These are phyloP conservation scores for Glycine soja DNA, from an alignment of 306 rosid genomes.

Conservation along the genomic window DNA sequence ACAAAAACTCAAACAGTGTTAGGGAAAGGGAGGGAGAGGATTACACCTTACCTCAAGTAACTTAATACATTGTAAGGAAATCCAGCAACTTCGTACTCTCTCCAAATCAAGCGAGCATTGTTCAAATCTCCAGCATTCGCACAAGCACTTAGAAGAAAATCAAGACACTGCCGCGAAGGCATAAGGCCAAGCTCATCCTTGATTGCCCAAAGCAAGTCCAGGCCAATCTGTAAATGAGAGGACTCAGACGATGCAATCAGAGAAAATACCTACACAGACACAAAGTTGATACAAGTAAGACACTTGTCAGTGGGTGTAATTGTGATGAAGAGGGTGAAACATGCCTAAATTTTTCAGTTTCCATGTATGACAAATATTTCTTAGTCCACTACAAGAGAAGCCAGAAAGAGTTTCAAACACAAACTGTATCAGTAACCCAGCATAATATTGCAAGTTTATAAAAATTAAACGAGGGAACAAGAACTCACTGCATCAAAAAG, in stretches of 20 bases:
- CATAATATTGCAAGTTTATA: constrained; percentile 4
- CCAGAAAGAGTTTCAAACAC: too few relatives aligned
- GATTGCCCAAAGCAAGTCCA: constrained; percentile 69
- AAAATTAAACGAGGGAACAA: constrained; percentile 32
- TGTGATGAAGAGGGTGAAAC: constrained; percentile 3
- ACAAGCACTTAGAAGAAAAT: constrained; percentile 91
- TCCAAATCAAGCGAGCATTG: constrained; percentile 70
- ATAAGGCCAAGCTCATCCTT: constrained; percentile 69
- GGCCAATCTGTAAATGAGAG: constrained; percentile 64
- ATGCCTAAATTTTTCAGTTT: too few relatives aligned
- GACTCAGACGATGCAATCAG: constrained; percentile 59
- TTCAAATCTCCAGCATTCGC: constrained; percentile 70
- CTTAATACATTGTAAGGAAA: constrained; percentile 72
- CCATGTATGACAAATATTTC: too few relatives aligned
- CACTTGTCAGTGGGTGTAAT: constrained; percentile 19
- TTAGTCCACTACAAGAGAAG: too few relatives aligned
- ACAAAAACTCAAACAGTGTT: background rate
- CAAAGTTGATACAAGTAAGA: constrained; percentile 37
- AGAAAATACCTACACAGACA: constrained; percentile 64
- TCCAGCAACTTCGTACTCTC: constrained; percentile 75
- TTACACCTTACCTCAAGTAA: constrained; percentile 64
- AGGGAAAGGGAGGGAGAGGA: background rate
- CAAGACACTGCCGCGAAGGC: constrained; percentile 87
- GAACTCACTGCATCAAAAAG: constrained; percentile 74
- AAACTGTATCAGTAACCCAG: background rate